Base-by-base conservation (phyloP, 805 yeast species). In the Candida dajiaensis region DNA sequence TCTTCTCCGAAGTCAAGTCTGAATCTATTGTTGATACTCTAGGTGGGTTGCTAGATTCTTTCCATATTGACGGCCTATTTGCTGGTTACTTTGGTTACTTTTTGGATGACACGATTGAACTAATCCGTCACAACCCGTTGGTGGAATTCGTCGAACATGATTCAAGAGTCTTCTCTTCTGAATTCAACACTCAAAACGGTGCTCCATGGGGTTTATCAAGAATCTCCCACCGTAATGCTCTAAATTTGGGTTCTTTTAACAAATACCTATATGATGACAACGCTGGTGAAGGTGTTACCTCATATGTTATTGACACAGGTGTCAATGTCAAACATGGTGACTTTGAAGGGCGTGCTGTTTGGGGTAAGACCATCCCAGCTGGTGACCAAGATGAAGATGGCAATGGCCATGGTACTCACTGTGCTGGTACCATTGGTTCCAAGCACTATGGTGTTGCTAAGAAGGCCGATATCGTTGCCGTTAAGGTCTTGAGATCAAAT, bases 201-300 rank as follows among this genome's bases (percentile, higher is more conserved):
- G 90, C 96, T 25, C 95, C 96, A 41, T 89, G 97, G 97, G 97
- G 97, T 58, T 76, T 89, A 52, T 86, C 95, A 22, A 80, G 97
- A 73, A 80, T 89, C 50, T 85, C 96, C 22, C 96, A 89, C 70
- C 78, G 90, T 67, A 78, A 81, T 48, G 74, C 82, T 16, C 73
- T 84, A 60, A 78, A 80, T 52, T 73, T 85, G 51, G 83, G 83
- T 49, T 75, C 83, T 44, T 83, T 81, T 70, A 82, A 81, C 68
- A 83, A 83, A 64, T 88, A 88, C 66, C 60, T 83, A 48, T 86
- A 77, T 64, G 88, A 85, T 54, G 73, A 74, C 52, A 77, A 78
- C 42, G 94, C 83, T 41, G 96, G 95, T 62, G 74, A 81, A 57
- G 94, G 89, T 62, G 94, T 85, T 49, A 87, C 89, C 21, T 77